A percentile compares a stretch with the other conserved stretches of the same genome.
Evolutionary conservation across 208 protist species (phyloP).

Genomic region (Tritrichomonas foetus): DNA sequence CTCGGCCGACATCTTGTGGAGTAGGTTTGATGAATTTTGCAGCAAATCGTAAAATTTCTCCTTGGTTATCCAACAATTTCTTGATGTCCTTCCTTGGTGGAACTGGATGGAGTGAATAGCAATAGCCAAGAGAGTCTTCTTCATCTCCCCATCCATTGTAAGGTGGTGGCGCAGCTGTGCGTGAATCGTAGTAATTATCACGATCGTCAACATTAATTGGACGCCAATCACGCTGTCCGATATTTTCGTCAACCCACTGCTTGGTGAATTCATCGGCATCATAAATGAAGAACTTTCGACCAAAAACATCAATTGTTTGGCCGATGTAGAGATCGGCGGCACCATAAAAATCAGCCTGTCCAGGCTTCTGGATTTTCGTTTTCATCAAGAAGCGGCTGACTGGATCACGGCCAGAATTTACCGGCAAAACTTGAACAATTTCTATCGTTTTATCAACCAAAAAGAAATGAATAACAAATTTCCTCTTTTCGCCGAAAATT

Average conservation of each 20-base stretch:
- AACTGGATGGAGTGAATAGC: not conserved
- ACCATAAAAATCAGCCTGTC: not conserved
- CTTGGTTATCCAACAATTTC: not conserved
- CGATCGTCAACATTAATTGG: not conserved
- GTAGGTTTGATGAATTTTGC: conserved; percentile 42
- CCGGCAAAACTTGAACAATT: conserved; percentile 69
- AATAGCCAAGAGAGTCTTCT: conserved; percentile 28
- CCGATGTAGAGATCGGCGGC: conserved; percentile 60
- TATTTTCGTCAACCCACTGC: conserved; percentile 65
- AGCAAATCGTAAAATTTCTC: conserved; percentile 44
- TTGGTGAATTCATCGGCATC: conserved; percentile 84
- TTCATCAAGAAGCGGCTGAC: conserved; percentile 78
- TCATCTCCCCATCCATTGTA: conserved; percentile 37
- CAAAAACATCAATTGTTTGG: conserved; percentile 68
- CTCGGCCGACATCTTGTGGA: conserved; percentile 43
- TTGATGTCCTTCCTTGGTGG: not conserved
- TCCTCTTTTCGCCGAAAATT: conserved; percentile 73
- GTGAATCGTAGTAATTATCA: not conserved
- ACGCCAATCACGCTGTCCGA: not conserved
- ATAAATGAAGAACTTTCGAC: conserved; percentile 75
- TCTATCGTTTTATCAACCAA: conserved; percentile 81
- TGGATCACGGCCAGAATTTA: conserved; percentile 82
- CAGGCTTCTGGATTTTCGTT: conserved; percentile 68
- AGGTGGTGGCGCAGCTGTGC: not conserved
- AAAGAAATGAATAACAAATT: conserved; percentile 83